phyloP scores from a whole-genome alignment of 805 yeast genomes.

The Starmera caribaea region DNA sequence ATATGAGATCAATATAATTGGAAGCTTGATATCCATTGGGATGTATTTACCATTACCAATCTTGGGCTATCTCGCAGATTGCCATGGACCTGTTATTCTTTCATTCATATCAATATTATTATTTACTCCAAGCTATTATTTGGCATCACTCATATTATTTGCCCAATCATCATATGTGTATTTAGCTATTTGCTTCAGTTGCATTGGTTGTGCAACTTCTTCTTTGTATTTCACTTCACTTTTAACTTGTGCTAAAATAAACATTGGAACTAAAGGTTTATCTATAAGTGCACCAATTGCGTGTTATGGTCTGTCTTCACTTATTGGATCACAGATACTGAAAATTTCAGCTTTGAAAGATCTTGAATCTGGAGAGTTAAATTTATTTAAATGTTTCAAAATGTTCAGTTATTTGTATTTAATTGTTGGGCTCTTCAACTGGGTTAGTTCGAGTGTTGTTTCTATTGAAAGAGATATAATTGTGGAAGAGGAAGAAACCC shows the following conservation, averaged over 20 bases:
- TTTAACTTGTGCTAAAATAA: conserved; percentile 78
- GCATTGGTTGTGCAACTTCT: conserved; percentile 66
- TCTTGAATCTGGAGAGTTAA: conserved; percentile 21
- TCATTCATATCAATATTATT: conserved; percentile 50
- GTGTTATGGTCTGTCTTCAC: conserved; percentile 74
- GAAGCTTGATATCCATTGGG: conserved; percentile 68
- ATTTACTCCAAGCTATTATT: conserved; percentile 60
- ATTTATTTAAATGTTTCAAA: conserved; percentile 42
- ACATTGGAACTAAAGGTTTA: conserved; percentile 64
- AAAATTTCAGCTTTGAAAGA: conserved; percentile 24
- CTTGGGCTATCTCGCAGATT: conserved; percentile 73
- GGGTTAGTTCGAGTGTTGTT: conserved; percentile 56
- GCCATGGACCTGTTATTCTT: conserved; percentile 72
- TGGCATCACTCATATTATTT: conserved; percentile 31
- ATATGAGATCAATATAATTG: conserved; percentile 60
- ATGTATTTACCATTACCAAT: conserved; percentile 79
- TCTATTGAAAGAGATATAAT: conserved; percentile 30
- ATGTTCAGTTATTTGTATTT: conserved; percentile 45
- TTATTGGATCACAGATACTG: conserved; percentile 59
- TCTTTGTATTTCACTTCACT: conserved; percentile 62
- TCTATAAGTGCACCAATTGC: conserved; percentile 86
- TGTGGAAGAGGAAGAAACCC: conserved; percentile 22
- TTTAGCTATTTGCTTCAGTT: conserved; percentile 41
- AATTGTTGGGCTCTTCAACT: conserved; percentile 46
- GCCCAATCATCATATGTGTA: conserved; percentile 19